phyloP scores from a whole-genome alignment of 1,139 yeast species.

The Geotrichum bryndzae region DNA sequence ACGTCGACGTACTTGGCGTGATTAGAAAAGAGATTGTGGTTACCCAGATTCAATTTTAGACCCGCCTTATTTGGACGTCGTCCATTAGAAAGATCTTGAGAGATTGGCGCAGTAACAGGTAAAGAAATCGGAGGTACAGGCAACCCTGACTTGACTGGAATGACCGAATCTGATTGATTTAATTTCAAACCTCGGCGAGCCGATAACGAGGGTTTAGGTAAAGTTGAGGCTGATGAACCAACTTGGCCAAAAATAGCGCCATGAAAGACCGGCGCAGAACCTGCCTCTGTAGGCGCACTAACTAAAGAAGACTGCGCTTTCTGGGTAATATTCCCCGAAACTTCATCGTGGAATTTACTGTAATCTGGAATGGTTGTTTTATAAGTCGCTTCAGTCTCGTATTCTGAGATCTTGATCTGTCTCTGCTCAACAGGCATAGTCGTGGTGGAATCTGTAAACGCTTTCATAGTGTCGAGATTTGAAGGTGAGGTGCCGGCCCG shows the following conservation, averaged over 20 bases:
- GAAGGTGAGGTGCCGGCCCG: constrained; percentile 1
- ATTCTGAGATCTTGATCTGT: background rate
- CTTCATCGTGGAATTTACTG: constrained; percentile 3
- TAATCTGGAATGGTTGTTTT: constrained; percentile 18
- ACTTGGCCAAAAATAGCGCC: constrained; percentile 14
- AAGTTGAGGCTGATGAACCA: constrained; percentile 8
- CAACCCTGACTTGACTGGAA: background rate
- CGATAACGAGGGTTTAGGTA: constrained; percentile 29
- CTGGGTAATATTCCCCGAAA: background rate
- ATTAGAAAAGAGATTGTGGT: constrained; percentile 50
- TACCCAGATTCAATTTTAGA: constrained; percentile 13
- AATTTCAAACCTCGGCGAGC: constrained; percentile 33
- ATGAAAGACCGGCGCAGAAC: background rate
- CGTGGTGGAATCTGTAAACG: constrained; percentile 1
- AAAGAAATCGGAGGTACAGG: background rate
- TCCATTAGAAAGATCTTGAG: background rate
- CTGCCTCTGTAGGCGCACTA: background rate
- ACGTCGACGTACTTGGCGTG: constrained; percentile 85
- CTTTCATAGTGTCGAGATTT: constrained; percentile 1
- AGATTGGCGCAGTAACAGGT: constrained; percentile 5
- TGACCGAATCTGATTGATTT: constrained; percentile 12
- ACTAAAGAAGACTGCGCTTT: background rate
- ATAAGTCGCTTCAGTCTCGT: constrained; percentile 5
- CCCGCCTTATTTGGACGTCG: constrained; percentile 14
- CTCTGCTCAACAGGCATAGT: constrained; percentile 2